Evolutionary conservation across 768 basidiomycete genomes (phyloP).

Genomic region (Paxillus ammoniavirescens): DNA sequence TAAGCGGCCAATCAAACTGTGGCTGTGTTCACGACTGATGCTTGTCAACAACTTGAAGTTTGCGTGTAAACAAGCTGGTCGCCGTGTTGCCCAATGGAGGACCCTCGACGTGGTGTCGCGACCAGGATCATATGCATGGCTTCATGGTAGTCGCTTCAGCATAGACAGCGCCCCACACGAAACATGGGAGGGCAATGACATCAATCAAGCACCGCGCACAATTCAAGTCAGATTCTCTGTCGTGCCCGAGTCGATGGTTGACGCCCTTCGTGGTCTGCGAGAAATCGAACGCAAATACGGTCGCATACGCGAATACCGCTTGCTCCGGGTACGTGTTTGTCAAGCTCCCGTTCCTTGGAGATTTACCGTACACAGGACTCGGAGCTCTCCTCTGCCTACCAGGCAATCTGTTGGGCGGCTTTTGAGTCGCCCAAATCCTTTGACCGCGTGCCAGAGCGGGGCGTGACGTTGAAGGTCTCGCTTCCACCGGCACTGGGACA

Average conservation of each 20-base stretch:
- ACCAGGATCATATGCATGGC: not conserved
- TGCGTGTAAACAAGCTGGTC: slow-evolving; percentile 8
- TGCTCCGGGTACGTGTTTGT: slow-evolving; percentile 37
- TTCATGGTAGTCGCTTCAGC: slow-evolving; percentile 11
- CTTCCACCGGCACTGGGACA: slow-evolving; percentile 22
- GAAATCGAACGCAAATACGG: slow-evolving; percentile 58
- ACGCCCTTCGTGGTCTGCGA: slow-evolving; percentile 51
- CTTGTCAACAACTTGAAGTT: slow-evolving; percentile 2
- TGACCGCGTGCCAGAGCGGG: slow-evolving; percentile 32
- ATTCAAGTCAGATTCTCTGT: slow-evolving; percentile 41
- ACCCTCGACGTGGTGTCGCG: not conserved
- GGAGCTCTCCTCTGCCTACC: slow-evolving; percentile 44
- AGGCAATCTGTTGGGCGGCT: slow-evolving; percentile 39
- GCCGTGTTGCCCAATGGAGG: slow-evolving; percentile 2
- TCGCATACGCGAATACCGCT: slow-evolving; percentile 41
- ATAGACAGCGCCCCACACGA: slow-evolving; percentile 25
- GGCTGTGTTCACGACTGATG: slow-evolving; percentile 20
- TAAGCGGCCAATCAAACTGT: slow-evolving; percentile 13
- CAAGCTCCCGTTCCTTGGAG: not conserved
- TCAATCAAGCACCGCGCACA: slow-evolving; percentile 21
- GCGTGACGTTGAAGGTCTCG: slow-evolving; percentile 30
- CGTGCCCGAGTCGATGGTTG: slow-evolving; percentile 43
- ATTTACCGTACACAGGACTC: slow-evolving; percentile 39
- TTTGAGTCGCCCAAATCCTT: slow-evolving; percentile 47
- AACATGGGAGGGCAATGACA: slow-evolving; percentile 8